Base-by-base conservation (phyloP, 352 stramenopile species). In the Globisporangium recalcitrans region DNA sequence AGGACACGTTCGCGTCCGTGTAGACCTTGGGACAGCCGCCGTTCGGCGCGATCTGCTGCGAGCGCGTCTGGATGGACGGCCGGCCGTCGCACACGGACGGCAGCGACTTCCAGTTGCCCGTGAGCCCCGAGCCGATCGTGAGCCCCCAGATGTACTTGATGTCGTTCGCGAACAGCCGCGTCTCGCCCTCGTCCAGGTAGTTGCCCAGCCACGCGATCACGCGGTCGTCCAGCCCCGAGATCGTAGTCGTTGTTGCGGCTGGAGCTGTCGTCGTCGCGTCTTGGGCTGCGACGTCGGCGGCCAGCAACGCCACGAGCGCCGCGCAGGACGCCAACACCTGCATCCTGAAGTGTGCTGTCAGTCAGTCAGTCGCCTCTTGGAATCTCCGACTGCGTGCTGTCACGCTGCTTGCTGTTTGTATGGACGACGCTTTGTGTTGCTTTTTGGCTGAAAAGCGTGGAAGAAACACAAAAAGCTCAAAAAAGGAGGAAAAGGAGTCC, bases 131-230 rank as follows among this genome's bases (percentile, higher is more conserved):
- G 48, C 73, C 69, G 62, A 85, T 85, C 24, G 73, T 73, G 62
- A 58, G 68, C 31, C 67, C 72, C 71, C 75, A 85, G 4, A 85
- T 69, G 40, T 64, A 72, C 63, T 85, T 85, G 64, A 85, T 78
- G 52, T 85, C 75, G 60, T 80, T 82, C n/a, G 70, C 64, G 66
- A 85, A 82, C 13, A 82, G 68, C 13, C 75, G 65, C 62, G 75
- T 80, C 67, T 85, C 75, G 48, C 75, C 75, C 53, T 85, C 75
- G 21, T 73, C 60, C 55, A 85, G 58, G 64, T 85, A 85, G 57
- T 82, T 85, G 19, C 71, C 58, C 2, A 85, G 71, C 73, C 75
- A 85, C 22, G 71, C 71, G 55, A 72, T 68, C 10, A 82, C 71
- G 51, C 74, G 71, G 19, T 70, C 60, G 62, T 85, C 75, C 52